Evolutionary conservation across 179 eudicot species (phyloP).

Genomic region (Silene vulgaris): DNA sequence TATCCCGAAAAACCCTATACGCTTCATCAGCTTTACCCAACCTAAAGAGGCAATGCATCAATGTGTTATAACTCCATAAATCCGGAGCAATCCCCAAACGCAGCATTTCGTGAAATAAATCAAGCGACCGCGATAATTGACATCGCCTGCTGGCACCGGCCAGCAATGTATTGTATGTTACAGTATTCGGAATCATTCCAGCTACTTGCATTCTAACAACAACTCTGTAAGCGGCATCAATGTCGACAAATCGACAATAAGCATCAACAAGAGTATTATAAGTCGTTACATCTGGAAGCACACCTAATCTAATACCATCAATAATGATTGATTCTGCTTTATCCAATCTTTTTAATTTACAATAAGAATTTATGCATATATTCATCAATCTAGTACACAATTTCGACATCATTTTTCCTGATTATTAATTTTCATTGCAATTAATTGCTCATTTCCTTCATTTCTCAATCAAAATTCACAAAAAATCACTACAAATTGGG

Average conservation of each 20-base stretch:
- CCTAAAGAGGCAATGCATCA: slow-evolving; percentile 71
- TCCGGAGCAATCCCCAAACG: slow-evolving; percentile 50
- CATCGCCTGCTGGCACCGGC: slow-evolving; percentile 54
- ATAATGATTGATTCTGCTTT: slow-evolving; percentile 65
- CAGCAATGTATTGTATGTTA: slow-evolving; percentile 63
- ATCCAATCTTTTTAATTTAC: slow-evolving; percentile 53
- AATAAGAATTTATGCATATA: slow-evolving; percentile 56
- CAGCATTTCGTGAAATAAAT: slow-evolving; percentile 68
- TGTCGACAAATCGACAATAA: slow-evolving; percentile 58
- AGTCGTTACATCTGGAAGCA: slow-evolving; percentile 65
- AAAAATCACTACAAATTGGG: background rate
- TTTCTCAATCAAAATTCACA: background rate
- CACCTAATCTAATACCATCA: slow-evolving; percentile 71
- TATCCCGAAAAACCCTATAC: slow-evolving; percentile 45
- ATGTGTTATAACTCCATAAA: slow-evolving; percentile 66
- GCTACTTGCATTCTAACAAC: slow-evolving; percentile 68
- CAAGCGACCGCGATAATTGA: slow-evolving; percentile 33
- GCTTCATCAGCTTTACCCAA: slow-evolving; percentile 69
- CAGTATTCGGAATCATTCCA: slow-evolving; percentile 54
- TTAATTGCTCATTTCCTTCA: background rate
- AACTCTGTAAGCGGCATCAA: slow-evolving; percentile 56
- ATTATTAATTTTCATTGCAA: background rate
- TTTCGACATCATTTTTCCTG: slow-evolving; percentile 30
- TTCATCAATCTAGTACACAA: slow-evolving; percentile 69
- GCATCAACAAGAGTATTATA: slow-evolving; percentile 71